Conservation (phyloP, 179 eudicot genomes). For the Heliamphora pulchella region DNA sequence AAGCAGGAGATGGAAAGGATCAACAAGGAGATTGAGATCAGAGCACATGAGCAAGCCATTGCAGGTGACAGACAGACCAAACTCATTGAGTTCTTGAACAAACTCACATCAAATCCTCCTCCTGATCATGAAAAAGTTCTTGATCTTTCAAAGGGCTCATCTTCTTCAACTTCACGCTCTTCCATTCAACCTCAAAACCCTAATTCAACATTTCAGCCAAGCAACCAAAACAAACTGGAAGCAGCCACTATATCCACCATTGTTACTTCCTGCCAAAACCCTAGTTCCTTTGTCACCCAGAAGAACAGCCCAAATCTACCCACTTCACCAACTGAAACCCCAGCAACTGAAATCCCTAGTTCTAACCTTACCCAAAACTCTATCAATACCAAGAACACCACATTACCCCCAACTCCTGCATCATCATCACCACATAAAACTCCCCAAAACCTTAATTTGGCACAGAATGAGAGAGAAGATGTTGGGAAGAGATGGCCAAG, state of each 20-base stretch:
- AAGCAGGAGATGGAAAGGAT: slow-evolving; percentile 58
- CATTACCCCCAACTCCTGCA: not conserved
- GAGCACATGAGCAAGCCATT: slow-evolving; percentile 57
- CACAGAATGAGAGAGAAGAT: slow-evolving; percentile 29
- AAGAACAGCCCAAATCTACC: slow-evolving; percentile 15
- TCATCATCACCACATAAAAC: slow-evolving; percentile 23
- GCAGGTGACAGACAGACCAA: slow-evolving; percentile 58
- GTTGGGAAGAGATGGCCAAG: slow-evolving; percentile 83
- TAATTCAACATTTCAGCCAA: not conserved
- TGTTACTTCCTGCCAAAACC: not conserved
- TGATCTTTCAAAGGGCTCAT: slow-evolving; percentile 26
- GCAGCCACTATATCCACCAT: no score
- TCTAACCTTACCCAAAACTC: slow-evolving; percentile 26
- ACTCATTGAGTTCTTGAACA: slow-evolving; percentile 52
- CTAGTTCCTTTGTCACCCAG: not conserved
- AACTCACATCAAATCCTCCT: slow-evolving; percentile 34
- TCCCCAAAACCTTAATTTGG: slow-evolving; percentile 9
- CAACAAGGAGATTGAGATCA: slow-evolving; percentile 39
- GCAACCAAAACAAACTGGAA: not conserved
- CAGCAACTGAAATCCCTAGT: slow-evolving; percentile 30
- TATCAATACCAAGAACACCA: slow-evolving; percentile 13
- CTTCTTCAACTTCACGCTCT: slow-evolving; percentile 23
- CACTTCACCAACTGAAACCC: slow-evolving; percentile 22
- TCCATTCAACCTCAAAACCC: slow-evolving; percentile 28
- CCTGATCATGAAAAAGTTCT: slow-evolving; percentile 16